Conservation (phyloP, 2,329 filamentous ascomycete genomes). For the Ophiostoma triangulosporum region DNA sequence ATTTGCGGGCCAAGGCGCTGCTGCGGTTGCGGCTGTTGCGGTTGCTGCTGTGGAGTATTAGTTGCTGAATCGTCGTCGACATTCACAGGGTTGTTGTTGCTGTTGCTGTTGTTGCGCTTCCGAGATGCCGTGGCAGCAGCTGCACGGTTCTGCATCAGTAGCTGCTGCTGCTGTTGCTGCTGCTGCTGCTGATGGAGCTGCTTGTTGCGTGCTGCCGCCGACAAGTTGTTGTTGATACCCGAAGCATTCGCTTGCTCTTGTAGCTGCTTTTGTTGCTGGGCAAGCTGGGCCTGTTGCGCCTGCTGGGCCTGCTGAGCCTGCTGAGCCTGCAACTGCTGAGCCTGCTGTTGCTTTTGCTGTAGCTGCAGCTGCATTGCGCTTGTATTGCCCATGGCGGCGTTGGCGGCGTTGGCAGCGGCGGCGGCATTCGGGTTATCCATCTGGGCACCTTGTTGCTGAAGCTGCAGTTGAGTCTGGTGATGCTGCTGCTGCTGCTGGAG, state of each 20-base stretch:
- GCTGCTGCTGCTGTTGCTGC: slow-evolving; percentile 9
- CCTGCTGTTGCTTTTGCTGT: slow-evolving; percentile 12
- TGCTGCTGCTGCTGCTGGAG: slow-evolving; percentile 10
- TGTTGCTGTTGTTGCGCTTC: slow-evolving; percentile 1
- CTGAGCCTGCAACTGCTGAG: slow-evolving; percentile 5
- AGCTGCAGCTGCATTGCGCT: slow-evolving; percentile 2
- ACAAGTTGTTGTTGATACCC: not conserved
- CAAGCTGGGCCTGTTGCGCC: slow-evolving; percentile 8
- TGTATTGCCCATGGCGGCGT: not conserved
- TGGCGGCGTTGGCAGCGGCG: not conserved
- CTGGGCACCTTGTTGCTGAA: slow-evolving; percentile 15
- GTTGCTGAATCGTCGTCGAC: not conserved
- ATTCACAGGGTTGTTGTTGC: not conserved
- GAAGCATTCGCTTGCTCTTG: slow-evolving; percentile 8
- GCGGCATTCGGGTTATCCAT: slow-evolving; percentile 9
- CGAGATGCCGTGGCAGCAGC: slow-evolving; percentile 4
- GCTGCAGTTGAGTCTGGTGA: slow-evolving; percentile 11
- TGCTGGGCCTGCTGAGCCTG: slow-evolving; percentile 6
- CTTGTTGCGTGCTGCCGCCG: slow-evolving; percentile 8
- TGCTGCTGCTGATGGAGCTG: not conserved
- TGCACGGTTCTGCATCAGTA: slow-evolving; percentile 14
- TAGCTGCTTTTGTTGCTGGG: slow-evolving; percentile 5
- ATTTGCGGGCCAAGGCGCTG: slow-evolving; percentile 17
- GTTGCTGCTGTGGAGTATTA: slow-evolving; percentile 8
- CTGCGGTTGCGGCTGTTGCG: slow-evolving; percentile 12